A percentile compares a stretch with the other conserved stretches of the same genome.
Evolutionary conservation across 768 basidiomycete genomes (phyloP).

Genomic region (Agaricus subrufescens): DNA sequence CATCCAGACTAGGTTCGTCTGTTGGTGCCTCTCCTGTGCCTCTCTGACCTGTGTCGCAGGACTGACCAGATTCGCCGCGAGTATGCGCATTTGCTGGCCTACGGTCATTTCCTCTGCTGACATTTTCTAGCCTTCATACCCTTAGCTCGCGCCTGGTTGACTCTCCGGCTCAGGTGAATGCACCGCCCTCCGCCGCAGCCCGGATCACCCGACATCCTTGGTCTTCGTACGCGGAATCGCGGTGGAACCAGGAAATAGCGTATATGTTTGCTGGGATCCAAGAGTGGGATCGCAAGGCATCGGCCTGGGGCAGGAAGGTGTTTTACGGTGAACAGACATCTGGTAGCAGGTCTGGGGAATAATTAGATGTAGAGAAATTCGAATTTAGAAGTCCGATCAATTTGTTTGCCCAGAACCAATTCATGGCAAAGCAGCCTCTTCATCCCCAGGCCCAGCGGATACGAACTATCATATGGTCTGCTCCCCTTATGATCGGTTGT

Average conservation of each 20-base stretch:
- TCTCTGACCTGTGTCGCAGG: slow-evolving; percentile 25
- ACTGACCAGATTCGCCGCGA: slow-evolving; percentile 52
- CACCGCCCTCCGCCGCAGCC: slow-evolving; percentile 52
- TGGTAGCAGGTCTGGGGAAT: not conserved
- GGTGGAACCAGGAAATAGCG: slow-evolving; percentile 58
- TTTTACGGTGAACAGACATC: slow-evolving; percentile 32
- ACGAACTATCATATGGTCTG: slow-evolving; percentile 52
- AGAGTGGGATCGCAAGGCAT: slow-evolving; percentile 40
- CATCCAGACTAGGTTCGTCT: slow-evolving; percentile 47
- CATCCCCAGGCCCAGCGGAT: slow-evolving; percentile 33
- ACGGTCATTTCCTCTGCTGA: not conserved
- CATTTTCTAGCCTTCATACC: slow-evolving; percentile 34
- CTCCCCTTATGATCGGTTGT: slow-evolving; percentile 62
- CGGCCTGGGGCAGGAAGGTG: slow-evolving; percentile 40
- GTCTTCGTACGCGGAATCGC: slow-evolving; percentile 40
- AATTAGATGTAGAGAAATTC: no score
- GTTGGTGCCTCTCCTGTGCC: not conserved
- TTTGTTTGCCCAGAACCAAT: not conserved
- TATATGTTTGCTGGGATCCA: slow-evolving; percentile 37
- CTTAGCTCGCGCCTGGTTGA: slow-evolving; percentile 49
- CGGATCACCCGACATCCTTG: slow-evolving; percentile 47
- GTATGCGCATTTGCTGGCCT: slow-evolving; percentile 29
- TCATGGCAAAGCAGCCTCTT: slow-evolving; percentile 23
- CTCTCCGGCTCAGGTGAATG: slow-evolving; percentile 39
- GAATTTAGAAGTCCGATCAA: slow-evolving; percentile 1